A percentile compares a stretch with the other conserved stretches of the same genome.
phyloP scores from a whole-genome alignment of 2,329 filamentous ascomycete genomes.

The Apiospora phragmitis region DNA sequence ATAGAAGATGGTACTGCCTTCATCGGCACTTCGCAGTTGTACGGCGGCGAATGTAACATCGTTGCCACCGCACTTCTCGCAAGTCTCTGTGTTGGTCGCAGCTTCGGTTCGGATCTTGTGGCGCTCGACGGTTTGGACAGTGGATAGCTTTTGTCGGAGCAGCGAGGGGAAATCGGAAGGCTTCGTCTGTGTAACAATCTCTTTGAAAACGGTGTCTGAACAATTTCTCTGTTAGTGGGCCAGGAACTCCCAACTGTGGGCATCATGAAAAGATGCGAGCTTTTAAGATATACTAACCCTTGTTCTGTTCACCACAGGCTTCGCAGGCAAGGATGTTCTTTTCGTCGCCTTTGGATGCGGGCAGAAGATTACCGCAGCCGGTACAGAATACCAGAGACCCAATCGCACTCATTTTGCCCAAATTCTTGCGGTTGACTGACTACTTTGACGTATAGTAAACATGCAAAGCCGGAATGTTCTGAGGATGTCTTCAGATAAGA shows the following conservation, averaged over 20 bases:
- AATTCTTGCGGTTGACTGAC: constrained; percentile 16
- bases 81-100: constrained; percentile 63
- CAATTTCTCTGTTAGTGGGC: not conserved
- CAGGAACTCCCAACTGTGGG: not conserved
- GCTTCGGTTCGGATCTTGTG: constrained; percentile 77
- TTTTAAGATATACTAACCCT: constrained; percentile 55
- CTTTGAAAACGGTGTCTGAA: constrained; percentile 38
- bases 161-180: constrained; percentile 86
- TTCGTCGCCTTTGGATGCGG: constrained; percentile 73
- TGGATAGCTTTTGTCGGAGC: constrained; percentile 85
- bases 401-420: constrained; percentile 73
- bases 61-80: constrained; percentile 76
- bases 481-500: not conserved
- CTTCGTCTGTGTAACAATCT: constrained; percentile 81
- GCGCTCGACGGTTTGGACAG: constrained; percentile 76
- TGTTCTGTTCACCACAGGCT: constrained; percentile 82
- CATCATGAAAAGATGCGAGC: not conserved
- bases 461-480: not conserved
- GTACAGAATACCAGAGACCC: constrained; percentile 91
- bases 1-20: constrained; percentile 92
- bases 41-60: constrained; percentile 84
- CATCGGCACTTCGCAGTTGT: constrained; percentile 89
- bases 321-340: constrained; percentile 80
- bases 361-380: constrained; percentile 87
- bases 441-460: not conserved